Conservation (phyloP, 192 early-diverging fungal genomes). For the Coemansia sp. region DNA sequence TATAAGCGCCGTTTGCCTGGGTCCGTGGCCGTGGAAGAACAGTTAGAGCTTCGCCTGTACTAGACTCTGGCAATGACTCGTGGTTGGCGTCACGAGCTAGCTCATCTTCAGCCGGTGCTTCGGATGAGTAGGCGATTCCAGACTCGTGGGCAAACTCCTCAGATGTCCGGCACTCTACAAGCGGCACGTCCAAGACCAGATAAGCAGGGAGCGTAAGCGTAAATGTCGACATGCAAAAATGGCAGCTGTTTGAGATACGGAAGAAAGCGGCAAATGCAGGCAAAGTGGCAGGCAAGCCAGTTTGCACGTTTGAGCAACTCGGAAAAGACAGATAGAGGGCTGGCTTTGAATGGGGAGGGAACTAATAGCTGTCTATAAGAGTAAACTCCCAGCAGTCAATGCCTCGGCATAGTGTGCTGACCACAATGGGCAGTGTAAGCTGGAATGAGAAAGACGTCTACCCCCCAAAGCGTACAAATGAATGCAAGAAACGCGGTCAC, state of each 20-base stretch:
- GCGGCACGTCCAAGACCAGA: constrained; percentile 17
- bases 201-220: constrained; percentile 8
- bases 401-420: neutral
- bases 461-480: neutral
- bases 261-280: constrained; percentile 3
- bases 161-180: constrained; percentile 42
- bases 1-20: constrained; percentile 4
- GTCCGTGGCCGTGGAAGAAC: neutral
- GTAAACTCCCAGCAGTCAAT: neutral
- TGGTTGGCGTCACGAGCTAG: neutral
- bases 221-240: constrained; percentile 16
- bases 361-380: neutral
- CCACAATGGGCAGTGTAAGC: neutral
- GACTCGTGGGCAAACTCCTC: constrained; percentile 42
- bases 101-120: neutral
- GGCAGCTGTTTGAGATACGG: neutral
- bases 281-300: neutral
- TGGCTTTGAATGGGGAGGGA: neutral
- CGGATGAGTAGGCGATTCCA: constrained; percentile 16
- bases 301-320: neutral
- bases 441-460: no score
- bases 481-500: neutral
- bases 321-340: neutral
- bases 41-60: neutral
- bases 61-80: neutral